Evolutionary conservation across 345 rosid species (phyloP).

Genomic region (Corymbia maculata): DNA sequence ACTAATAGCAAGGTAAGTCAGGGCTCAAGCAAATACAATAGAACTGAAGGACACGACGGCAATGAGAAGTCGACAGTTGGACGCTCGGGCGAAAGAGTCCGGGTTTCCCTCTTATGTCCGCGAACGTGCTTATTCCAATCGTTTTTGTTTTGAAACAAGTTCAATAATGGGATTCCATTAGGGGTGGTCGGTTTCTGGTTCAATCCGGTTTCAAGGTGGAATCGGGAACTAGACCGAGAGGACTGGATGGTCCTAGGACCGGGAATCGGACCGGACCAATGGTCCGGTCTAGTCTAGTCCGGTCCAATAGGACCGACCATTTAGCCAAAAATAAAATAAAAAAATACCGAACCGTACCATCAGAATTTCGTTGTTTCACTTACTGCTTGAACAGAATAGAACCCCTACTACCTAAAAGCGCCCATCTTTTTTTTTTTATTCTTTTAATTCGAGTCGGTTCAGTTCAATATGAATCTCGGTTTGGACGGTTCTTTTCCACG

Average conservation of each 20-base stretch:
- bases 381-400: background rate
- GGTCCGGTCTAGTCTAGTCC: too few relatives aligned
- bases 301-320: too few relatives aligned
- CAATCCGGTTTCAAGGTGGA: too few relatives aligned
- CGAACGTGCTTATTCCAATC: background rate
- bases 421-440: background rate
- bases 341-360: background rate
- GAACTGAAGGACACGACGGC: background rate
- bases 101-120: background rate
- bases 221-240: too few relatives aligned
- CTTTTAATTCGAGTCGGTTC: background rate
- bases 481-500: background rate
- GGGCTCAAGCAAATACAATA: background rate
- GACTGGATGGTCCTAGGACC: too few relatives aligned
- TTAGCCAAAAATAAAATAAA: too few relatives aligned
- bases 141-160: background rate
- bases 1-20: background rate
- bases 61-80: background rate
- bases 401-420: background rate
- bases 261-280: too few relatives aligned
- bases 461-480: background rate
- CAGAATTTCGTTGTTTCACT: background rate
- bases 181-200: too few relatives aligned
- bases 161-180: background rate
- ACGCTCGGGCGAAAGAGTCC: background rate